A percentile compares a stretch with the other conserved stretches of the same genome.
Conservation (phyloP, 192 early-diverging fungal genomes). For the Diversispora epigaea region DNA sequence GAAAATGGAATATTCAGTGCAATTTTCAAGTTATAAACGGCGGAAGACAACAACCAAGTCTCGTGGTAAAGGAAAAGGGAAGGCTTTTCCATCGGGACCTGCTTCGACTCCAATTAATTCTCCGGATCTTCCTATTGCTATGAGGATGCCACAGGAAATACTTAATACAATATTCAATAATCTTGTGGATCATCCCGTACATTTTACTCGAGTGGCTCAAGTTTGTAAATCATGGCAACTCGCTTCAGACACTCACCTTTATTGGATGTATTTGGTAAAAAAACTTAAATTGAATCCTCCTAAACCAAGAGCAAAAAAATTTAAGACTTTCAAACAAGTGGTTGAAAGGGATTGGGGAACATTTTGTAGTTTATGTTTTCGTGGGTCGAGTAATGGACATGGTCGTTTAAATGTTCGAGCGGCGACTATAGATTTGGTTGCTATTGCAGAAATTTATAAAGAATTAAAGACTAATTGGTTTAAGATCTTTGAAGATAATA, state of each 20-base stretch:
- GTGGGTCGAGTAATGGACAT: not conserved
- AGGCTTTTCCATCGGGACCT: not conserved
- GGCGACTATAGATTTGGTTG: too few relatives aligned
- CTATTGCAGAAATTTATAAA: too few relatives aligned
- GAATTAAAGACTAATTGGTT: too few relatives aligned
- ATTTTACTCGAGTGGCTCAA: not conserved
- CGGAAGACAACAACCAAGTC: not conserved
- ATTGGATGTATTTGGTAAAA: not conserved
- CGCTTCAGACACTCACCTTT: not conserved
- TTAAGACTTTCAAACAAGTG: not conserved
- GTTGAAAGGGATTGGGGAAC: conserved; percentile 2
- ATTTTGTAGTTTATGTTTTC: conserved; percentile 6
- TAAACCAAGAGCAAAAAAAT: not conserved
- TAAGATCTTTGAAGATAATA: too few relatives aligned
- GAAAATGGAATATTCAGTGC: too few relatives aligned
- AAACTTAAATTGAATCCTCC: not conserved
- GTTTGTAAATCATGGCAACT: not conserved
- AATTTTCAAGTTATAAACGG: not conserved
- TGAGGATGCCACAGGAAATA: not conserved
- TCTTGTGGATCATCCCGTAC: not conserved
- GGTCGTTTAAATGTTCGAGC: too few relatives aligned
- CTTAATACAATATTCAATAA: not conserved
- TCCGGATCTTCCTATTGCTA: not conserved
- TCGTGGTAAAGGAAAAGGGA: not conserved
- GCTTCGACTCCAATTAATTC: not conserved